Evolutionary conservation across 352 stramenopile genomes (phyloP), one percentile per base, ranked within the genome.

Genomic region (Pythium utonaiense): DNA sequence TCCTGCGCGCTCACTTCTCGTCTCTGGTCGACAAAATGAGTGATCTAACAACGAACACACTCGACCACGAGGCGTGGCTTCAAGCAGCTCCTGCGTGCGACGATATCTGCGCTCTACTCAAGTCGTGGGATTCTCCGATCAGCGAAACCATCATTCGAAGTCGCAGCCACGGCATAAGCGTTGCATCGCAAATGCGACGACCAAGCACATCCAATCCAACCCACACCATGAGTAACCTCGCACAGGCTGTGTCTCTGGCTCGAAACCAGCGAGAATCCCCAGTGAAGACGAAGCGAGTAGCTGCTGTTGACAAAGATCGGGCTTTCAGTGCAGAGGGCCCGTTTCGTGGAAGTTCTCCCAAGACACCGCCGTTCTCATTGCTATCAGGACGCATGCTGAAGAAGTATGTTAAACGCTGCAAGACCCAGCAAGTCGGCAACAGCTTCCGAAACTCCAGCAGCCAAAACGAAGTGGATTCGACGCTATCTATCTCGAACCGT

Each of bases 1-100:
- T 85, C 2, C 45, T 88, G n/a, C 69, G 64, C 28, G 69, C 53
- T 34, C 75, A 88, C 40, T 88, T 83, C 60, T 59, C 62, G 48
- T 57, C 57, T 6, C 80, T 83, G 33, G 54, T 88, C 27, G 57
- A 73, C 48, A 42, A 61, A 28, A 57, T 81, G 57, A 62, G 38
- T n/a, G 59, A 56, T 44, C 56, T 33, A 56, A 57, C 70, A 12
- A 41, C 14, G 51, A 27, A 36, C 33, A 60, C 38, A 24, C 70
- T 87, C 47, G 54, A 68, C 27, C 76, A 69, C 53, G 53, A 53
- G 13, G 21, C 62, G 24, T 87, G 77, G 77, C 36, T 77, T 7
- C 24, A 75, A n/a, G 44, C 21, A 1, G 34, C 73, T 71, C 63
- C 64, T 58, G 30, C 55, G 9, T 62, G 45, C 21, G 30, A 27